A percentile compares a stretch with the other conserved stretches of the same genome.
These are phyloP conservation scores for Carex kokanica DNA, from an alignment of 176 grass and related monocot species.

Conservation along the genomic window DNA sequence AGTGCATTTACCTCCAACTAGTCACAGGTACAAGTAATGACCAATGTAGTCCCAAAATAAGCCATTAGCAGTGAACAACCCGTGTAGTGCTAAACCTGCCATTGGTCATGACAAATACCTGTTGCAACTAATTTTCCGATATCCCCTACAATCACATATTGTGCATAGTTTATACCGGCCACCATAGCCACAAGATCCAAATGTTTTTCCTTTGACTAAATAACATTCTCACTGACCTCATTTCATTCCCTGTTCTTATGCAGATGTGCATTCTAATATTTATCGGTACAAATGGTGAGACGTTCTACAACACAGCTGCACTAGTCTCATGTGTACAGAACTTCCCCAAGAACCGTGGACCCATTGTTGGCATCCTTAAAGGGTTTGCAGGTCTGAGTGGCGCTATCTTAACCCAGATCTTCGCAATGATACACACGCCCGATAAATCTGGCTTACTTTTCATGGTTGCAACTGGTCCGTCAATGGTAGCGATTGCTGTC, in stretches of 20 bases:
- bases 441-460: too few relatives aligned
- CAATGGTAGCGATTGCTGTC: too few relatives aligned
- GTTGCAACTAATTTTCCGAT: background rate
- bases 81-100: background rate
- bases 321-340: conserved; percentile 91
- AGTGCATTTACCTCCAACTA: background rate
- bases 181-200: background rate
- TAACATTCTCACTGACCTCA: background rate
- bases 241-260: conserved; percentile 15
- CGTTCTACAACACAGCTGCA: conserved; percentile 80
- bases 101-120: background rate
- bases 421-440: conserved; percentile 32
- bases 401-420: conserved; percentile 78
- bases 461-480: too few relatives aligned
- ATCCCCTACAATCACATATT: background rate
- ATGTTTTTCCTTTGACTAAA: background rate
- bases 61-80: background rate
- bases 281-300: conserved; percentile 85
- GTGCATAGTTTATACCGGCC: background rate
- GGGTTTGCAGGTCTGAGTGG: conserved; percentile 86
- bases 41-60: background rate
- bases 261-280: conserved; percentile 89
- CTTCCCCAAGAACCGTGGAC: conserved; percentile 86
- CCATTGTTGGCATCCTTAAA: conserved; percentile 80
- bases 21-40: background rate